A percentile compares a stretch with the other conserved stretches of the same genome.
Conservation (phyloP, 2,329 filamentous ascomycete species). For the Exophiala mesophila region DNA sequence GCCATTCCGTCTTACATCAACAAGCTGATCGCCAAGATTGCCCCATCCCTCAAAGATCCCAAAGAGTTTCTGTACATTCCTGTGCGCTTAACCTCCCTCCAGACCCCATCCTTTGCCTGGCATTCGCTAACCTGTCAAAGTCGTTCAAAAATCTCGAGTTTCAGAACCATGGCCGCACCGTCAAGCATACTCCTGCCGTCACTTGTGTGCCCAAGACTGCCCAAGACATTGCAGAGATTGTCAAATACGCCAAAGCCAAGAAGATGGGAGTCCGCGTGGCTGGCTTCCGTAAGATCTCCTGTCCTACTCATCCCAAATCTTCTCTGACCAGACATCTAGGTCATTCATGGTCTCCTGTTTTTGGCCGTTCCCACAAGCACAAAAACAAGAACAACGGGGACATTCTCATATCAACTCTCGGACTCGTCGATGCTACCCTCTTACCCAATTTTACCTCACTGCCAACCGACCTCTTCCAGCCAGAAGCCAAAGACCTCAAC, state of each 20-base stretch:
- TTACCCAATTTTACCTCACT: slow-evolving; percentile 22
- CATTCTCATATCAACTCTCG: slow-evolving; percentile 39
- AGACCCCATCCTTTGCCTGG: neutral
- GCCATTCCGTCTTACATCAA: slow-evolving; percentile 20
- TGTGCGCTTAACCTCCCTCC: slow-evolving; percentile 10
- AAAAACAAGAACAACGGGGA: slow-evolving; percentile 28
- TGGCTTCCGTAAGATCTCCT: slow-evolving; percentile 16
- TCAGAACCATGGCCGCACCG: slow-evolving; percentile 17
- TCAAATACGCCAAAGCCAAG: slow-evolving; percentile 21
- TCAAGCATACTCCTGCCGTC: slow-evolving; percentile 14
- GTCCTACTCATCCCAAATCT: too few species aligned
- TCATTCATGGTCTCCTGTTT: slow-evolving; percentile 23
- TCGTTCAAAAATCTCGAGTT: slow-evolving; percentile 20
- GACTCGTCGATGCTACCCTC: slow-evolving; percentile 29
- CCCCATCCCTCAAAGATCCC: slow-evolving; percentile 14
- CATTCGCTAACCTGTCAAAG: too few species aligned
- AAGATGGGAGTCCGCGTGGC: slow-evolving; percentile 20
- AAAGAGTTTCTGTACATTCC: slow-evolving; percentile 19
- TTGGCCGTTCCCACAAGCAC: slow-evolving; percentile 16
- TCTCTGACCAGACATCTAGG: slow-evolving; percentile 2
- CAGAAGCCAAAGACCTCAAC: slow-evolving; percentile 19
- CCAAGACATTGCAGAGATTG: slow-evolving; percentile 19
- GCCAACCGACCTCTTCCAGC: slow-evolving; percentile 17
- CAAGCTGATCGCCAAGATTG: slow-evolving; percentile 11
- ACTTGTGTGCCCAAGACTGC: slow-evolving; percentile 21